These are phyloP conservation scores for Flaveria ramosissima DNA, from an alignment of 129 eudicot species.

Conservation along the genomic window DNA sequence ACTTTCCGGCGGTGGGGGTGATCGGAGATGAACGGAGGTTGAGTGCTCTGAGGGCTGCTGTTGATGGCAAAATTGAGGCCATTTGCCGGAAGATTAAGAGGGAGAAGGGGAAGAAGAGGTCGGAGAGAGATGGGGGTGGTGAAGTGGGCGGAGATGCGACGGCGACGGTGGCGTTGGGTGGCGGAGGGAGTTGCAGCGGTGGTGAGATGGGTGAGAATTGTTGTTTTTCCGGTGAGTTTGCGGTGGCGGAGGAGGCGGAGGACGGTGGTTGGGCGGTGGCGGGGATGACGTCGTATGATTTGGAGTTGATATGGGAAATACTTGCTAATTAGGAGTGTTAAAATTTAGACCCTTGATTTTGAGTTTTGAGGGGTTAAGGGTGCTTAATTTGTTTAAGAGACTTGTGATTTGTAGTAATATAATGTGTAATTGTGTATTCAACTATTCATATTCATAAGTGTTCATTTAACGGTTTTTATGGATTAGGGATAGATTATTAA, in stretches of 20 bases:
- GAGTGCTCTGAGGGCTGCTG: slow-evolving; percentile 52
- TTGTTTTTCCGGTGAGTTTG: slow-evolving; percentile 33
- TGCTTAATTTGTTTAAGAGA: not conserved
- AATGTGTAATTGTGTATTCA: not conserved
- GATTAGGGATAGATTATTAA: too few species aligned
- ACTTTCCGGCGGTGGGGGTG: slow-evolving; percentile 31
- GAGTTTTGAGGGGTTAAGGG: slow-evolving; percentile 24
- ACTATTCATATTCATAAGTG: too few species aligned
- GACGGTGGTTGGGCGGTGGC: slow-evolving; percentile 54
- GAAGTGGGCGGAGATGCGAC: not conserved
- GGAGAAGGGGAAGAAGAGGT: slow-evolving; percentile 46
- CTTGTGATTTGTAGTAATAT: not conserved
- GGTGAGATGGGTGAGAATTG: slow-evolving; percentile 22
- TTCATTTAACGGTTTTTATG: too few species aligned
- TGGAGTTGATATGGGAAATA: slow-evolving; percentile 79
- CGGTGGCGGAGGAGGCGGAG: slow-evolving; percentile 35
- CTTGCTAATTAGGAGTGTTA: slow-evolving; percentile 51
- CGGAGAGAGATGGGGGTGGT: slow-evolving; percentile 15
- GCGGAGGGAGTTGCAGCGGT: slow-evolving; percentile 26
- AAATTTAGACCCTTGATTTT: not conserved
- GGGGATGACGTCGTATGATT: slow-evolving; percentile 69
- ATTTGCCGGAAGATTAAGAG: slow-evolving; percentile 69
- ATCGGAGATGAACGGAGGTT: slow-evolving; percentile 56
- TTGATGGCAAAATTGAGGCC: slow-evolving; percentile 78
- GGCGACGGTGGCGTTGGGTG: slow-evolving; percentile 9